These are phyloP conservation scores for Lactifluus echinatus DNA, from an alignment of 768 basidiomycete species.

Conservation along the genomic window DNA sequence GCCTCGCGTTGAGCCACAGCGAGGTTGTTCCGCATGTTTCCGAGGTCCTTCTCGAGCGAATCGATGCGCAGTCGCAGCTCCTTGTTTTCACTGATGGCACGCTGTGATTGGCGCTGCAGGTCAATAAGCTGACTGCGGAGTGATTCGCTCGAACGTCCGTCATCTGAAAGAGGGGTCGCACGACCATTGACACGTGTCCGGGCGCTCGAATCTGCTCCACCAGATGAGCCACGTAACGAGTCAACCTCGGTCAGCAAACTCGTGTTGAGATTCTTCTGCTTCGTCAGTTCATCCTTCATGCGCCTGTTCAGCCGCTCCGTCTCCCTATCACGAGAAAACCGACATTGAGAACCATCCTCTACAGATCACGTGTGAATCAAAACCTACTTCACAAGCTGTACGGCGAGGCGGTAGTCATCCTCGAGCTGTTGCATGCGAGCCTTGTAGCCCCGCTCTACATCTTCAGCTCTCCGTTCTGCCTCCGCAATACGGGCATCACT, in stretches of 20 bases:
- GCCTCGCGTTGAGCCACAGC: slow-evolving; percentile 68
- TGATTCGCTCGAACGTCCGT: slow-evolving; percentile 41
- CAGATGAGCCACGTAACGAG: slow-evolving; percentile 46
- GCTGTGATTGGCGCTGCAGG: slow-evolving; percentile 66
- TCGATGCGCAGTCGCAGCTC: slow-evolving; percentile 69
- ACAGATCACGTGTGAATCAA: slow-evolving; percentile 20
- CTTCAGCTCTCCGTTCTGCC: slow-evolving; percentile 69
- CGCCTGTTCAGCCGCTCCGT: slow-evolving; percentile 97
- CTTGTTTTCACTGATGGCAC: slow-evolving; percentile 63
- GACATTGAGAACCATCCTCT: slow-evolving; percentile 17
- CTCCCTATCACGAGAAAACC: slow-evolving; percentile 44
- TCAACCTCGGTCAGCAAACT: slow-evolving; percentile 83
- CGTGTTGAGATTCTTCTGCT: slow-evolving; percentile 77
- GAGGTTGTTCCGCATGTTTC: slow-evolving; percentile 59
- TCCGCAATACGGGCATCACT: slow-evolving; percentile 47
- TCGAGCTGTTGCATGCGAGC: slow-evolving; percentile 82
- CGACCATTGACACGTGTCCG: slow-evolving; percentile 61
- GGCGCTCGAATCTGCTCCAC: slow-evolving; percentile 41
- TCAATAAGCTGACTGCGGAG: slow-evolving; percentile 68
- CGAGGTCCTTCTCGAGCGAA: slow-evolving; percentile 65
- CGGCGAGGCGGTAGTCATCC: slow-evolving; percentile 92
- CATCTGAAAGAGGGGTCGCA: slow-evolving; percentile 69
- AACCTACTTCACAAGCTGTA: slow-evolving; percentile 92
- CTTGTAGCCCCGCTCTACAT: slow-evolving; percentile 72
- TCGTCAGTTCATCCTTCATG: slow-evolving; percentile 91